Evolutionary conservation across 2,329 filamentous ascomycete genomes (phyloP), one percentile per base, ranked within the genome.

Genomic region (Cladosporium austrohemisphaericum): DNA sequence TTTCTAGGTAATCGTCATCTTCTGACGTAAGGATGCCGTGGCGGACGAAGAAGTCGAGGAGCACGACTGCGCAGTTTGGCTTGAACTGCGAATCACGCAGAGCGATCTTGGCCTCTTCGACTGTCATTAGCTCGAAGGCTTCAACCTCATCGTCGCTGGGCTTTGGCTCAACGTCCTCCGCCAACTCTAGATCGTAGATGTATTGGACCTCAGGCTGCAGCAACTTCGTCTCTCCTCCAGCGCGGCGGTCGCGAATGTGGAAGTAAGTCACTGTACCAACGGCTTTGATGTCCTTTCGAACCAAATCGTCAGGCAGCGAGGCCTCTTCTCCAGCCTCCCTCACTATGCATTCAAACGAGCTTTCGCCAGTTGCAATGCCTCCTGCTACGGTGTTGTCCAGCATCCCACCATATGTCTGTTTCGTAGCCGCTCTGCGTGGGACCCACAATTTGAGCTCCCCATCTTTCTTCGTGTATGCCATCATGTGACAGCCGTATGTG

Each of bases 351-450:
- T 92, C 89, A 41, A 90, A 85, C 0, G 88, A 86, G 18, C 77
- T 77, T 66, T 96, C 91, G 11, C 84, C 86, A 0, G 88, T 87
- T 65, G 85, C 83, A 57, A 97, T 83, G 0, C 89, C 88, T 3
- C 88, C 88, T 0, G 91, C 93, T 5, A 95, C 93, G 1, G 90
- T 90, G 67, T 97, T 98, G 68, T 98, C 93, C 57, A 98, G 75
- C 75, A 96, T 91, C n/a, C 86, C 79, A 0, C 86, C 85, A 64
- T 92, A 98, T 0, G 90, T 96, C 57, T 87, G 81, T 74, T 97
- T 98, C 51, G 75, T 79, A 43, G 74, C 75, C 10, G 90, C 80
- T 8, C 93, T 78, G 37, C 84, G 79, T 3, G 93, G 87, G 1
- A 95, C 80, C 92, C 93, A 97, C 32, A 98, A 76, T 61, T 82